Base-by-base conservation (phyloP, 345 rosid species). In the Streptanthus diversifolius region DNA sequence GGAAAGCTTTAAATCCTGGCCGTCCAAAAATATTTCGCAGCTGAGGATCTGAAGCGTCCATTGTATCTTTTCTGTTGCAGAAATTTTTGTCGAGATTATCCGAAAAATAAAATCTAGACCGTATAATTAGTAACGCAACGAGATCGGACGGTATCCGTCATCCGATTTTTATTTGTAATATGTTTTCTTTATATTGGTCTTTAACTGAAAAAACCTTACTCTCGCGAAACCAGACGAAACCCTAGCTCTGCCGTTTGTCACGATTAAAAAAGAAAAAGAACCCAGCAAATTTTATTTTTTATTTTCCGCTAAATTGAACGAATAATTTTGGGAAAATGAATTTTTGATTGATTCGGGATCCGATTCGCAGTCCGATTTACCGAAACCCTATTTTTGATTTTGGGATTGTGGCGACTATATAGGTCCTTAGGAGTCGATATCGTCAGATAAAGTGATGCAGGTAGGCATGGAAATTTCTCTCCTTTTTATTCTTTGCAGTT, bases 151-250 rank as follows among this genome's bases (percentile, higher is more conserved):
- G 73, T 59, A 30, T 1, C 0, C 1, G n/a, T 49, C 4, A 59
- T 39, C 27, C 15, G 21, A 35, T 22, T 32, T 68, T 52, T 41
- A 60, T 30, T 68, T 59, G 64, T 64, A 68, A 68, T 68, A 68
- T 49, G 39, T 74, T 49, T 52, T 73, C 40, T 55, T 64, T 64
- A 44, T 22, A 45, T 44, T 18, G 17, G 53, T 55, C 37, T 56
- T 24, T 48, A 75, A 75, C 74, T 68, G 70, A 75, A 68, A 84
- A 85, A 79, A 84, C 85, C 88, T 72, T 70, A 68, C 84, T 58
- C 70, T 80, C 69, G 80, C 79, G 83, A 73, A 80, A 79, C 83
- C 83, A 77, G 76, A 86, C 63, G 88, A 85, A 85, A 82, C 92
- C 91, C 89, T 83, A 82, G 87, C 79, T 65, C 81, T 41, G 64